These are phyloP conservation scores for Pseudoneurospora amorphoporcata DNA, from an alignment of 495 filamentous ascomycete species.

Conservation along the genomic window DNA sequence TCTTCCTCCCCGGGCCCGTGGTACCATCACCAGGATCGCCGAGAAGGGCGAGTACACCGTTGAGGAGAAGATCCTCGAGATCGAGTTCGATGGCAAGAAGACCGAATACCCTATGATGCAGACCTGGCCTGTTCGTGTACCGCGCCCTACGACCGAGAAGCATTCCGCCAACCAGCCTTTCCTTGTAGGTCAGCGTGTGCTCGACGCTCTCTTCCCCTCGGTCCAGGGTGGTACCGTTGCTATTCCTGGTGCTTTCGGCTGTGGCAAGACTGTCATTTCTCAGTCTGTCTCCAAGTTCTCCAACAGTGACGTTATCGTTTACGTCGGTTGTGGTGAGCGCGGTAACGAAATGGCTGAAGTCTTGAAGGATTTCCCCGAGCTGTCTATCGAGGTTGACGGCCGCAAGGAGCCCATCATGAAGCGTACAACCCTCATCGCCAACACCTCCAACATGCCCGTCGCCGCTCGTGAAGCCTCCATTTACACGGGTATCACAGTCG, in stretches of 20 bases:
- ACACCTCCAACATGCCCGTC: constrained; percentile 99
- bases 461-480: constrained; percentile 98
- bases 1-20: constrained; percentile 80
- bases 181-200: constrained; percentile 90
- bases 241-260: constrained; percentile 97
- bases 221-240: constrained; percentile 96
- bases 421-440: constrained; percentile 95
- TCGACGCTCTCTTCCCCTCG: constrained; percentile 95
- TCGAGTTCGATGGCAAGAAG: constrained; percentile 96
- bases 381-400: constrained; percentile 81
- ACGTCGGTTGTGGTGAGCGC: constrained; percentile 96
- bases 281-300: constrained; percentile 99
- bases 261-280: constrained; percentile 98
- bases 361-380: constrained; percentile 98
- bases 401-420: constrained; percentile 99
- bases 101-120: constrained; percentile 95
- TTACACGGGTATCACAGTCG: constrained; percentile 96
- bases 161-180: constrained; percentile 79
- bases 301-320: constrained; percentile 97
- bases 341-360: constrained; percentile 99
- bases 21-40: constrained; percentile 84
- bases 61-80: constrained; percentile 85
- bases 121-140: constrained; percentile 96
- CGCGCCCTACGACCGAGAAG: constrained; percentile 82
- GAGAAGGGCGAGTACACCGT: constrained; percentile 88